phyloP scores from a whole-genome alignment of 495 filamentous ascomycete species.

The Penicillium crystallinum region DNA sequence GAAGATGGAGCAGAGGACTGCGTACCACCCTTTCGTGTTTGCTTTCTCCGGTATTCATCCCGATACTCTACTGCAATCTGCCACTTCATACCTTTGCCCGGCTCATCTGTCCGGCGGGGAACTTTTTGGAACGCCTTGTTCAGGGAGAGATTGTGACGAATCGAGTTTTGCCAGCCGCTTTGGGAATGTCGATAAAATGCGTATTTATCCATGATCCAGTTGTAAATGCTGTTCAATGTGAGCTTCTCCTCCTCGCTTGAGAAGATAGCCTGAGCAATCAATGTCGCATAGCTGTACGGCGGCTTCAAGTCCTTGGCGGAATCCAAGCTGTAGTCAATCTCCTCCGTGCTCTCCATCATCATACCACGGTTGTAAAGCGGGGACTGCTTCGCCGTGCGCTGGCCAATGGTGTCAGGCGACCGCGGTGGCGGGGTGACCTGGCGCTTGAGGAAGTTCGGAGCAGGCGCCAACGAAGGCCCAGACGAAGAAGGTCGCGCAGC shows the following conservation, averaged over 20 bases:
- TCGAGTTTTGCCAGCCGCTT: constrained; percentile 96
- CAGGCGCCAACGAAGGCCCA: constrained; percentile 58
- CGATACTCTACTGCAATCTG: constrained; percentile 74
- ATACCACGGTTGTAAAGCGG: constrained; percentile 60
- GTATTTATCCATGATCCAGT: constrained; percentile 82
- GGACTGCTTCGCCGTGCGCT: constrained; percentile 51
- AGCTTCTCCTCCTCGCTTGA: constrained; percentile 77
- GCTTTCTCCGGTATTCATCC: constrained; percentile 68
- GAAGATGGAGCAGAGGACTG: constrained; percentile 46
- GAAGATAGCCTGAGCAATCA: constrained; percentile 94
- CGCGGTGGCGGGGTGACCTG: constrained; percentile 61
- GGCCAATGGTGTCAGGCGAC: constrained; percentile 39
- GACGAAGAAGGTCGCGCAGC: constrained; percentile 23
- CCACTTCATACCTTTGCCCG: constrained; percentile 99
- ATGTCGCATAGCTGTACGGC: constrained; percentile 89
- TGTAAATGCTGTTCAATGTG: constrained; percentile 84
- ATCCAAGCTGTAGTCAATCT: constrained; percentile 82
- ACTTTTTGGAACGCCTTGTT: constrained; percentile 92
- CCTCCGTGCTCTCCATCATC: constrained; percentile 68
- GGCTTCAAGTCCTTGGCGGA: constrained; percentile 85
- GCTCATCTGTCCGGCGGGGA: constrained; percentile 85
- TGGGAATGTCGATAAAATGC: constrained; percentile 82
- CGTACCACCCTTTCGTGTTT: constrained; percentile 37
- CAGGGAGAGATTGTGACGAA: constrained; percentile 90
- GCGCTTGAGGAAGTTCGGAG: constrained; percentile 63